phyloP scores from a whole-genome alignment of 441 rosid genomes.

The Breynia disticha region DNA sequence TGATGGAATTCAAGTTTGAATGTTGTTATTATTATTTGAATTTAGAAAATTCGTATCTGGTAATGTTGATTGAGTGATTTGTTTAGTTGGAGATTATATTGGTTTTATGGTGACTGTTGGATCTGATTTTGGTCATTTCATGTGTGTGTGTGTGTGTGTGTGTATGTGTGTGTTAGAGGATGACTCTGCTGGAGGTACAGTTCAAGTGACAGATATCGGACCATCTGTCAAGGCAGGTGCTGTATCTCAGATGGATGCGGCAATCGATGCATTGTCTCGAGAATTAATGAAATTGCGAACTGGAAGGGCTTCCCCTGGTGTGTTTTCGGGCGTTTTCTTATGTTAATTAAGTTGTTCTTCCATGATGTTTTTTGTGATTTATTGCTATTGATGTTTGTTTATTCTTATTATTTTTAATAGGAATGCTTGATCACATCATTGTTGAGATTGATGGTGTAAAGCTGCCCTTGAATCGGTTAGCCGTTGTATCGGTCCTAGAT shows the following conservation, averaged over 20 bases:
- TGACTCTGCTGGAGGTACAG: slow-evolving; percentile 41
- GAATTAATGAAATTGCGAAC: slow-evolving; percentile 74
- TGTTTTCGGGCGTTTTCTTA: too few species aligned
- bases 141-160: slow-evolving; percentile 7
- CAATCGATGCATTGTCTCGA: slow-evolving; percentile 58
- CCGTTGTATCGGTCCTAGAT: slow-evolving; percentile 75
- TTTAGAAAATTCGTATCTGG: too few species aligned
- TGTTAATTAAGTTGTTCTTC: not conserved
- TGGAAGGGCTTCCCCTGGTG: slow-evolving; percentile 84
- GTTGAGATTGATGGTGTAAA: slow-evolving; percentile 69
- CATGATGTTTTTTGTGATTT: slow-evolving; percentile 10
- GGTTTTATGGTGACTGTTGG: too few species aligned
- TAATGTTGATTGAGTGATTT: too few species aligned
- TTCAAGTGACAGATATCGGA: slow-evolving; percentile 55
- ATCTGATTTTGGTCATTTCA: not conserved
- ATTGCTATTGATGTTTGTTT: not conserved
- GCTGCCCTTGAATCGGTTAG: slow-evolving; percentile 70
- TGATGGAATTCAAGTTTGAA: not conserved
- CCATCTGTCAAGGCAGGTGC: slow-evolving; percentile 56
- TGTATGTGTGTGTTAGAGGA: slow-evolving; percentile 37
- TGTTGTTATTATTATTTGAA: too few species aligned
- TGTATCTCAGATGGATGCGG: slow-evolving; percentile 82
- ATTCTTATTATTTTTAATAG: slow-evolving; percentile 34
- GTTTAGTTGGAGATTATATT: too few species aligned
- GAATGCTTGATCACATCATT: slow-evolving; percentile 89